Evolutionary conservation across 1,284 basidiomycete species (phyloP).

Genomic region (Microbotryum intermedium): DNA sequence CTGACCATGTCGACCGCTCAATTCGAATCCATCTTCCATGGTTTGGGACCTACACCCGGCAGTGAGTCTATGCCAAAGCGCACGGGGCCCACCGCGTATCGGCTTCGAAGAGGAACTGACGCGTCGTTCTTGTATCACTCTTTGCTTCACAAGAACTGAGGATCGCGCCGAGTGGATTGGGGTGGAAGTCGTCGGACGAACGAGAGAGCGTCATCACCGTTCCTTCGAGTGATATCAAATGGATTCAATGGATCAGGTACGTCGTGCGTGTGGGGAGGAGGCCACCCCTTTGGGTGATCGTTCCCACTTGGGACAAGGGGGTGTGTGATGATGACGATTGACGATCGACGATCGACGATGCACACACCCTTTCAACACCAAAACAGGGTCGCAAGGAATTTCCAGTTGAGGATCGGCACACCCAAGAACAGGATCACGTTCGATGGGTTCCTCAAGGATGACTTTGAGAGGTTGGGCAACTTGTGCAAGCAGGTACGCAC

Average conservation of each 20-base stretch:
- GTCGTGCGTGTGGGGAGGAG: conserved; percentile 25
- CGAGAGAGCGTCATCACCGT: conserved; percentile 54
- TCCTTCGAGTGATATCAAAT: conserved; percentile 66
- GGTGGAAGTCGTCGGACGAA: conserved; percentile 68
- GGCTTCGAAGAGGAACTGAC: conserved; percentile 4
- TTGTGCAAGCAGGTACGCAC: conserved; percentile 36
- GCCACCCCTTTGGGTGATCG: neutral
- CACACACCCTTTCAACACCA: neutral
- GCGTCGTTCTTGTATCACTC: neutral
- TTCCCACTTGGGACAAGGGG: neutral
- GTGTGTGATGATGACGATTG: neutral
- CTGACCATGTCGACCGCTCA: conserved; percentile 47
- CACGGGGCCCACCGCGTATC: neutral
- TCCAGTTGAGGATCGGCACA: conserved; percentile 69
- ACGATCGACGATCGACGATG: neutral
- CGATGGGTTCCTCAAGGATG: conserved; percentile 84
- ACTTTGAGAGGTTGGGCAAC: conserved; percentile 39
- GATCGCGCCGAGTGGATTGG: conserved; percentile 76
- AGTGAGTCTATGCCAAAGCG: conserved; percentile 50
- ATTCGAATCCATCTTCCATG: conserved; percentile 74
- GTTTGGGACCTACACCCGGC: conserved; percentile 61
- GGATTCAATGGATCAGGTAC: conserved; percentile 69
- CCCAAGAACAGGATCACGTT: conserved; percentile 66
- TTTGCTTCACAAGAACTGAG: conserved; percentile 62
- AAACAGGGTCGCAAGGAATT: conserved; percentile 75